Conservation (phyloP, 352 stramenopile genomes). For the Globisporangium cylindrosporum region DNA sequence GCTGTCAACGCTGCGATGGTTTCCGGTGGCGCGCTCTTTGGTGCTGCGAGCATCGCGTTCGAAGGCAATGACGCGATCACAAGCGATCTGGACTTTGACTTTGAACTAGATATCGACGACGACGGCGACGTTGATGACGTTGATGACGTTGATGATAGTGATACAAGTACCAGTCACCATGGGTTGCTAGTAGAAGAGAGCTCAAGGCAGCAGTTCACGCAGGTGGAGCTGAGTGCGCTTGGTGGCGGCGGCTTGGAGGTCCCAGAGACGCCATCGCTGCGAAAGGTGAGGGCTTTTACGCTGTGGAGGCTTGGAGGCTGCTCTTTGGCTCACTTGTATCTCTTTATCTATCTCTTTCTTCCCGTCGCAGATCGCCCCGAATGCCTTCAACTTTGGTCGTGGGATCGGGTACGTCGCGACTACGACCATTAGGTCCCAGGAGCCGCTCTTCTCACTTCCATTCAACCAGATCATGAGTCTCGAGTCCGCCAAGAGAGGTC, state of each 20-base stretch:
- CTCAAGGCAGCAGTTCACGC: too few relatives aligned
- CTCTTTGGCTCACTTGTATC: neutral
- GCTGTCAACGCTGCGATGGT: neutral
- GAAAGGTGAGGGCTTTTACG: too few relatives aligned
- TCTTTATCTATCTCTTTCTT: neutral
- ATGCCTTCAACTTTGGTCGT: conserved; percentile 45
- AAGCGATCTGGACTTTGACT: conserved; percentile 14
- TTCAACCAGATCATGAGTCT: conserved; percentile 41
- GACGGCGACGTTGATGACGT: too few relatives aligned
- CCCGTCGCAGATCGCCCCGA: conserved; percentile 19
- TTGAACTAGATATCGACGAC: conserved; percentile 12
- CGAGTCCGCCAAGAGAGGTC: conserved; percentile 23
- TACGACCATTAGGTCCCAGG: conserved; percentile 2
- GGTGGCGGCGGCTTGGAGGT: too few relatives aligned
- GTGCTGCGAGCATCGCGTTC: neutral
- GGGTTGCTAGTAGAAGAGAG: too few relatives aligned
- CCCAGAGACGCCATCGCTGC: too few relatives aligned
- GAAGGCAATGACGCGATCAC: conserved; percentile 9
- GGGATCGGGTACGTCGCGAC: conserved; percentile 29
- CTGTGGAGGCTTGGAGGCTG: too few relatives aligned
- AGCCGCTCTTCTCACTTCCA: conserved; percentile 30
- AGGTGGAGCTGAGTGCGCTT: too few relatives aligned
- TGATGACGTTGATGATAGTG: too few relatives aligned
- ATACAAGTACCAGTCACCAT: too few relatives aligned
- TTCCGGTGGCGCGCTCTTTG: neutral